Conservation (phyloP, 768 basidiomycete genomes). For the Tylopilus sp. region DNA sequence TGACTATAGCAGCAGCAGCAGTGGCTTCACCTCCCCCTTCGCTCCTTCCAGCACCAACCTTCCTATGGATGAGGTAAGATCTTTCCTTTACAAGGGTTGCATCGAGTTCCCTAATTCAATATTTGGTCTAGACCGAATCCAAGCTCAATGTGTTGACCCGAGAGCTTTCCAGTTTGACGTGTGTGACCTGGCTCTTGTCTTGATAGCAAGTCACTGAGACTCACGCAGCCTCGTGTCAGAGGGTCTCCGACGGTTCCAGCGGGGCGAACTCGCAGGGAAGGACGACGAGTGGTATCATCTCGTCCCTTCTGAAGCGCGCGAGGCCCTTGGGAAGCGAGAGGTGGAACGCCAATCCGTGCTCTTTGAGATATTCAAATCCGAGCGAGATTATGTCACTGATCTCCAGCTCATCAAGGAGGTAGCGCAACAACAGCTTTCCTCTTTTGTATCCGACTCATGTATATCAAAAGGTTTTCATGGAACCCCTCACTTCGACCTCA, state of each 20-base stretch:
- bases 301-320: slow-evolving; percentile 67
- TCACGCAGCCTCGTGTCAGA: slow-evolving; percentile 53
- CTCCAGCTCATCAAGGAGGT: slow-evolving; percentile 70
- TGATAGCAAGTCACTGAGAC: slow-evolving; percentile 10
- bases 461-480: slow-evolving; percentile 63
- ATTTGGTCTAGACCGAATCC: slow-evolving; percentile 22
- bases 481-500: slow-evolving; percentile 53
- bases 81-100: slow-evolving; percentile 22
- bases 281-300: slow-evolving; percentile 84
- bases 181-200: slow-evolving; percentile 19
- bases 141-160: slow-evolving; percentile 29
- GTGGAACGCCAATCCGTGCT: slow-evolving; percentile 83
- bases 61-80: slow-evolving; percentile 38
- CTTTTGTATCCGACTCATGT: slow-evolving; percentile 2
- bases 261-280: slow-evolving; percentile 56
- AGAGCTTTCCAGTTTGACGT: slow-evolving; percentile 40
- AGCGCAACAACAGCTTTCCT: slow-evolving; percentile 1
- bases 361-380: slow-evolving; percentile 88
- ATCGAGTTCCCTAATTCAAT: slow-evolving; percentile 1
- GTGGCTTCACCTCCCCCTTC: slow-evolving; percentile 31
- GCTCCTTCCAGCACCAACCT: slow-evolving; percentile 30
- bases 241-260: slow-evolving; percentile 63
- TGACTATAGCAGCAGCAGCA: slow-evolving; percentile 14
- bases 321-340: slow-evolving; percentile 70
- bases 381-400: slow-evolving; percentile 85